Percentiles rank a stretch among this genome's conserved stretches.
These are phyloP conservation scores for Colletotrichum camelliae DNA, from an alignment of 2,329 filamentous ascomycete genomes.

Conservation along the genomic window DNA sequence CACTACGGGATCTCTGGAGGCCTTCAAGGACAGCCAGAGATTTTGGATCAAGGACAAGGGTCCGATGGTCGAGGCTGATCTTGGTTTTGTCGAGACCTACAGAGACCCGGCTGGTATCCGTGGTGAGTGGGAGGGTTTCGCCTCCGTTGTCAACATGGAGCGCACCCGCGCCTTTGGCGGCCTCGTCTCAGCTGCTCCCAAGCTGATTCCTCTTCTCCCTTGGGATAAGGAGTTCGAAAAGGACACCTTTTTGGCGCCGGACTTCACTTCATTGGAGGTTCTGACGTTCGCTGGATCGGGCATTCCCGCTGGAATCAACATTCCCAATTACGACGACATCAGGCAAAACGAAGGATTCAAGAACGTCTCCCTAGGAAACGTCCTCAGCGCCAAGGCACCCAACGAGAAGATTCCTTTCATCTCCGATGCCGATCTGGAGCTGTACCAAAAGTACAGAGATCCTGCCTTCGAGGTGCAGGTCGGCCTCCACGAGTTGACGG, in stretches of 20 bases:
- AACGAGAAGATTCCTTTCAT: constrained; percentile 95
- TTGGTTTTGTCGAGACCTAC: constrained; percentile 88
- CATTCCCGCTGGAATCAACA: constrained; percentile 73
- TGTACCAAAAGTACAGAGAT: constrained; percentile 86
- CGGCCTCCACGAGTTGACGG: constrained; percentile 84
- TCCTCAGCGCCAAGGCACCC: constrained; percentile 87
- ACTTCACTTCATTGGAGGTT: constrained; percentile 95
- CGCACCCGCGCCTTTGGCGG: constrained; percentile 87
- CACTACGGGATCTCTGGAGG: constrained; percentile 73
- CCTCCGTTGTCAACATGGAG: constrained; percentile 86
- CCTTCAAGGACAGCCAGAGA: constrained; percentile 81
- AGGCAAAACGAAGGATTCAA: constrained; percentile 88
- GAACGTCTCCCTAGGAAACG: constrained; percentile 92
- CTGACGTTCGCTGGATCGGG: constrained; percentile 74
- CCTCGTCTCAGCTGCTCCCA: constrained; percentile 80
- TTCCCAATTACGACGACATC: constrained; percentile 77
- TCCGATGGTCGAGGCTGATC: constrained; percentile 79
- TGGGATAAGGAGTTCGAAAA: constrained; percentile 94
- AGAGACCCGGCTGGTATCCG: constrained; percentile 81
- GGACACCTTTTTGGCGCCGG: constrained; percentile 91
- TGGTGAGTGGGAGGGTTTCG: constrained; percentile 87
- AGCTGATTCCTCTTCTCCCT: constrained; percentile 86
- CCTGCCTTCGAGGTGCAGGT: constrained; percentile 94
- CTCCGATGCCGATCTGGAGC: constrained; percentile 73
- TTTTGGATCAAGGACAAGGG: constrained; percentile 85